These are phyloP conservation scores for Chrysanthemum seticuspe DNA, from an alignment of 129 eudicot genomes.

Conservation along the genomic window DNA sequence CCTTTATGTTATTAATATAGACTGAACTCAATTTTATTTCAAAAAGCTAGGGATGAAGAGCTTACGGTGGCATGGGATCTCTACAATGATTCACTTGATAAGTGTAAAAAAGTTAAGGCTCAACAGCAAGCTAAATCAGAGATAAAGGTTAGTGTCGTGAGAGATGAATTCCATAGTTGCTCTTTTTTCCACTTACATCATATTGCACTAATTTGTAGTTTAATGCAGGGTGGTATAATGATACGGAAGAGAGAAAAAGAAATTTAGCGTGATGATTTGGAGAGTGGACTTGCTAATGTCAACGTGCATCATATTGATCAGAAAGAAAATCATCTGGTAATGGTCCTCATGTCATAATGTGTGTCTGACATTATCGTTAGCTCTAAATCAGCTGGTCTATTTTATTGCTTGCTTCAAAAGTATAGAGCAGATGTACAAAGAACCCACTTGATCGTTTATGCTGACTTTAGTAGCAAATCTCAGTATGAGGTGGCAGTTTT, in stretches of 20 bases:
- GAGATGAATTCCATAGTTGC: conserved; percentile 5
- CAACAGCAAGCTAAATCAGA: conserved; percentile 50
- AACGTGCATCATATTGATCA: conserved; percentile 55
- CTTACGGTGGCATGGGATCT: conserved; percentile 51
- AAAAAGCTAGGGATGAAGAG: conserved; percentile 50
- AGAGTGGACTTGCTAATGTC: conserved; percentile 39
- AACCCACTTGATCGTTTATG: too few species aligned
- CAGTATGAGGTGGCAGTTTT: too few species aligned
- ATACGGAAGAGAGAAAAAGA: conserved; percentile 49
- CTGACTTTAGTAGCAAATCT: too few species aligned
- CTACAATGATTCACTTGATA: conserved; percentile 42
- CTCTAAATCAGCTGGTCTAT: conserved; percentile 9
- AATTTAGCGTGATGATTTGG: conserved; percentile 54
- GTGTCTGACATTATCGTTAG: conserved; percentile 7
- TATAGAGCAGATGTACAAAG: conserved; percentile 1
- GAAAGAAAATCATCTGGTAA: conserved; percentile 70
- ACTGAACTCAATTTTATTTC: conserved; percentile 21
- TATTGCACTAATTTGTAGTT: conserved; percentile 20
- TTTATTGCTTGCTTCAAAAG: conserved; percentile 16
- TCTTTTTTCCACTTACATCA: conserved; percentile 3
- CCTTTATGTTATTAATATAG: background rate
- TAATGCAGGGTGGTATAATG: conserved; percentile 43
- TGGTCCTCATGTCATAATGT: background rate
- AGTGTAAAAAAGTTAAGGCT: conserved; percentile 51
- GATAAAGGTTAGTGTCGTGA: conserved; percentile 43